These are phyloP conservation scores for Diplodia scrobiculata DNA, from an alignment of 2,329 filamentous ascomycete genomes.

Conservation along the genomic window DNA sequence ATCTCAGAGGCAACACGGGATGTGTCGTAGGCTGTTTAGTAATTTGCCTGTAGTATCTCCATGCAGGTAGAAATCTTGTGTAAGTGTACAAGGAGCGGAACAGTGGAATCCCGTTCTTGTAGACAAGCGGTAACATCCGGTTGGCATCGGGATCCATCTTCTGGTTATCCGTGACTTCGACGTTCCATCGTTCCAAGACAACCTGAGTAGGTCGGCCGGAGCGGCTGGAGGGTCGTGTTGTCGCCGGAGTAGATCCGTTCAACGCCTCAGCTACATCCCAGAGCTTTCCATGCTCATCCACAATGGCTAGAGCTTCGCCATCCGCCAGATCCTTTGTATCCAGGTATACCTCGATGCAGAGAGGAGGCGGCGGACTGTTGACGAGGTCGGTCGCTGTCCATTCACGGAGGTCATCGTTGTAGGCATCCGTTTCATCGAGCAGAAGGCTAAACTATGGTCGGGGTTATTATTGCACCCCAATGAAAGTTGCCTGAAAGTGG, in stretches of 20 bases:
- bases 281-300: conserved; percentile 86
- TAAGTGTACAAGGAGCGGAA: conserved; percentile 87
- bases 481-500: conserved; percentile 17
- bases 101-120: conserved; percentile 95
- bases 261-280: conserved; percentile 90
- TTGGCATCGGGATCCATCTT: conserved; percentile 52
- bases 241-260: conserved; percentile 59
- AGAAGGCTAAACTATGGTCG: conserved; percentile 84
- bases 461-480: conserved; percentile 27
- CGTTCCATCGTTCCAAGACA: conserved; percentile 85
- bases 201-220: conserved; percentile 64
- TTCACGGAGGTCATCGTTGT: conserved; percentile 74
- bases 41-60: conserved; percentile 77
- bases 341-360: conserved; percentile 89
- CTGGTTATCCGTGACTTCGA: conserved; percentile 70
- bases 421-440: conserved; percentile 87
- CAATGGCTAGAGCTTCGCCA: conserved; percentile 81
- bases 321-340: conserved; percentile 76
- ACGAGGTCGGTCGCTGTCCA: conserved; percentile 82
- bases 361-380: conserved; percentile 74
- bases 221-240: conserved; percentile 52
- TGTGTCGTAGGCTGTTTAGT: conserved; percentile 68
- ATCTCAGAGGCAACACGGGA: conserved; percentile 70
- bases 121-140: conserved; percentile 72
- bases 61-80: conserved; percentile 79